phyloP scores from a whole-genome alignment of 73 alveolate genomes.

The Tetrahymena elliotti region DNA sequence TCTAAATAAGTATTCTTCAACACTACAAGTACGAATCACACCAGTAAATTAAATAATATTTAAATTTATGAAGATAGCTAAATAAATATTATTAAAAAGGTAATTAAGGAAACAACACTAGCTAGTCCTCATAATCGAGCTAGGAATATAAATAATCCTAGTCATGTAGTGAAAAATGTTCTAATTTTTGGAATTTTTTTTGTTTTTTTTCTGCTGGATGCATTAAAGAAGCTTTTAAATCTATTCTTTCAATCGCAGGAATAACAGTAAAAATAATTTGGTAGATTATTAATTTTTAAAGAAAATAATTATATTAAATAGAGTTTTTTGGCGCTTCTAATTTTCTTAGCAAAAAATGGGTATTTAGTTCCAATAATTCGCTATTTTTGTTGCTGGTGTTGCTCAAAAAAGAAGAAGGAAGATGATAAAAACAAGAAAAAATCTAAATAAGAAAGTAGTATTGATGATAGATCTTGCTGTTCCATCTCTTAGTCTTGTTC shows the following conservation, averaged over 20 bases:
- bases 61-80: neutral
- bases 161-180: neutral
- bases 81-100: neutral
- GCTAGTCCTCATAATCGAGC: neutral
- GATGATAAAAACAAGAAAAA: neutral
- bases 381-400: neutral
- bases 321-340: neutral
- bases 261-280: neutral
- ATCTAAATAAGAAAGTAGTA: neutral
- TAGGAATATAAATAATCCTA: neutral
- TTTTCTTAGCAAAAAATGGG: neutral
- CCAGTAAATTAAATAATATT: neutral
- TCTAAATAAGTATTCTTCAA: constrained; percentile 19
- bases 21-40: neutral
- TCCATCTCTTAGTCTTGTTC: neutral
- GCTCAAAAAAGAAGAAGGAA: neutral
- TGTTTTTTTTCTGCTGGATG: neutral
- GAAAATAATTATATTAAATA: neutral
- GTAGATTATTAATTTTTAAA: neutral
- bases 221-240: neutral
- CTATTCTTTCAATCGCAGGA: neutral
- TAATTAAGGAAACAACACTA: neutral
- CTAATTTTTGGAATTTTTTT: neutral
- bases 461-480: neutral
- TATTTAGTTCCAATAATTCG: neutral